Percentiles rank a stretch among this genome's conserved stretches.
These are phyloP conservation scores for Quercus tomentella DNA, from an alignment of 331 rosid species.

Conservation along the genomic window DNA sequence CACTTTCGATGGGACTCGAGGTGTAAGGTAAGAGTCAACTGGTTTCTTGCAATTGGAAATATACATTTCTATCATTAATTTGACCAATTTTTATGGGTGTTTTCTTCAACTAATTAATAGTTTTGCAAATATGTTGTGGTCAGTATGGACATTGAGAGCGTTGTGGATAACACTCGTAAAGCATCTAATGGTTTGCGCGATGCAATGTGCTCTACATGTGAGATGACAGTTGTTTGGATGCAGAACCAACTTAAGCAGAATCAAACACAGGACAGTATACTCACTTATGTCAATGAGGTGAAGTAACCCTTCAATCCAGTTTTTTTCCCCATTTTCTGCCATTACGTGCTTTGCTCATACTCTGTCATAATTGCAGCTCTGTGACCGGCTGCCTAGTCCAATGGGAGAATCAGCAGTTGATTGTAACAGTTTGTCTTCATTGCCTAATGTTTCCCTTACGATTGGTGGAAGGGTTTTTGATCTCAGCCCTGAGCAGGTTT, in stretches of 20 bases:
- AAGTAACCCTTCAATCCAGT: not conserved
- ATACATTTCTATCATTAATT: not conserved
- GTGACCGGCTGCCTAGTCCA: conserved; percentile 64
- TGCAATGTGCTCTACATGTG: conserved; percentile 51
- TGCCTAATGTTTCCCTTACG: conserved; percentile 55
- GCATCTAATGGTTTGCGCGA: conserved; percentile 24
- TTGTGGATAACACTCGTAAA: conserved; percentile 32
- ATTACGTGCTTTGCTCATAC: conserved; percentile 4
- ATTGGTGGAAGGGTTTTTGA: conserved; percentile 54
- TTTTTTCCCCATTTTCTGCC: not conserved
- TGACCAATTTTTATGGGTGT: not conserved
- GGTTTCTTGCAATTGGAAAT: not conserved
- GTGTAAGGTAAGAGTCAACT: conserved; percentile 45
- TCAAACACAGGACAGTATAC: conserved; percentile 45
- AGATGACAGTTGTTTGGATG: conserved; percentile 73
- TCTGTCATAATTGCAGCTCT: conserved; percentile 42
- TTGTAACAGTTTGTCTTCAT: conserved; percentile 48
- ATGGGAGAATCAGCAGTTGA: conserved; percentile 70
- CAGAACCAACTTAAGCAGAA: conserved; percentile 56
- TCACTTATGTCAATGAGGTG: conserved; percentile 56
- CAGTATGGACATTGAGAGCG: conserved; percentile 44
- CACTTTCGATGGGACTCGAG: conserved; percentile 52
- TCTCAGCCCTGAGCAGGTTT: conserved; percentile 58
- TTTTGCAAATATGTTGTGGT: not conserved
- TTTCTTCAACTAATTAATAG: not conserved